Evolutionary conservation across 257 asterid species (phyloP).

Genomic region (Pogostemon cablin): DNA sequence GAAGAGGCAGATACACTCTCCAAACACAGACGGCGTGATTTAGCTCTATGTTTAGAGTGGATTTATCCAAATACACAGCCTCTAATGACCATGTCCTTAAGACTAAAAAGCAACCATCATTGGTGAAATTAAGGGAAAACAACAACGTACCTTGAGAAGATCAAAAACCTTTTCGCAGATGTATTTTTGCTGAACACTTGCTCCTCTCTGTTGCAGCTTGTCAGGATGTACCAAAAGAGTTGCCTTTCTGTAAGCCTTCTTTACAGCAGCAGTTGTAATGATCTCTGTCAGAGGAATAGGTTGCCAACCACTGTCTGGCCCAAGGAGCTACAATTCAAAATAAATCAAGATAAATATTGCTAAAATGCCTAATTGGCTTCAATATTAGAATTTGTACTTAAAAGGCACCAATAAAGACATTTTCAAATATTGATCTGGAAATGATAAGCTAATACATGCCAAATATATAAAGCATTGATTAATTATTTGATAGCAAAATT

Average conservation of each 20-base stretch:
- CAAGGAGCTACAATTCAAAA: conserved; percentile 68
- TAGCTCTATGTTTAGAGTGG: background rate
- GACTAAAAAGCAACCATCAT: background rate
- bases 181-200: conserved; percentile 88
- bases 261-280: conserved; percentile 75
- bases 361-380: background rate
- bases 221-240: conserved; percentile 98
- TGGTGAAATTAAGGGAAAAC: background rate
- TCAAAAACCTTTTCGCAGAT: conserved; percentile 92
- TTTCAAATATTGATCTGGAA: conserved; percentile 16
- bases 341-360: conserved; percentile 17
- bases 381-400: background rate
- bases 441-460: background rate
- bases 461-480: background rate
- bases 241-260: conserved; percentile 91
- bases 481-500: conserved; percentile 1
- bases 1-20: background rate
- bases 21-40: background rate
- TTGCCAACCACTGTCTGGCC: conserved; percentile 89
- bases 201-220: conserved; percentile 96
- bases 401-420: background rate
- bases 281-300: conserved; percentile 83
- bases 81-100: background rate
- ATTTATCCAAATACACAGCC: background rate
- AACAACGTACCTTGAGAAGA: conserved; percentile 78